Evolutionary conservation across 768 basidiomycete species (phyloP).

Genomic region (Boletus subcaerulescens): DNA sequence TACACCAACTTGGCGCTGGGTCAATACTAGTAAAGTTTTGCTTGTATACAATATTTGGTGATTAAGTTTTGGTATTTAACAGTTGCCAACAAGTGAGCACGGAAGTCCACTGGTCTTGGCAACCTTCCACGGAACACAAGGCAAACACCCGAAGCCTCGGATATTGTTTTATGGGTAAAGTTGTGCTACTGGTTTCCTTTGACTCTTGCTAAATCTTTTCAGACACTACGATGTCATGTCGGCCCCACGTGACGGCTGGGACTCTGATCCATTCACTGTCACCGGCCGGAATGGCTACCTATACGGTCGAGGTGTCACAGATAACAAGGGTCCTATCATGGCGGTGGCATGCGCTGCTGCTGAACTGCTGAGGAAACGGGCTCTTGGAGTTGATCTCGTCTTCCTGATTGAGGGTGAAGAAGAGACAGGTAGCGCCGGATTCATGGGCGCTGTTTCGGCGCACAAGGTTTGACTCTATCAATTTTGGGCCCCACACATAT

Average conservation of each 20-base stretch:
- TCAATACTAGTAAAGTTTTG: conserved; percentile 58
- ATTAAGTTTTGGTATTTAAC: not conserved
- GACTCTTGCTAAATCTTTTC: not conserved
- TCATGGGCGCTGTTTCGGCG: conserved; percentile 68
- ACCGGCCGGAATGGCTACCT: conserved; percentile 84
- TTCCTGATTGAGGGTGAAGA: conserved; percentile 96
- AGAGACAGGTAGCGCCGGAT: conserved; percentile 89
- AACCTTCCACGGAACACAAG: conserved; percentile 73
- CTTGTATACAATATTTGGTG: not conserved
- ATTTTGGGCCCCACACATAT: not conserved
- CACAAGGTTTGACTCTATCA: conserved; percentile 56
- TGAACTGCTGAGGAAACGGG: conserved; percentile 65
- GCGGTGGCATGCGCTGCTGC: conserved; percentile 90
- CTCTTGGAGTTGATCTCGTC: conserved; percentile 82
- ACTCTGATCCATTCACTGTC: conserved; percentile 78
- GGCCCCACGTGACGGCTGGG: conserved; percentile 73
- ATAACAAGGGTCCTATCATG: conserved; percentile 94
- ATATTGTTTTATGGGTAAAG: conserved; percentile 87
- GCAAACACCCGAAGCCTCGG: conserved; percentile 58
- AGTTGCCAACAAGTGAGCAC: conserved; percentile 77
- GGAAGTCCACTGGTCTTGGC: conserved; percentile 88
- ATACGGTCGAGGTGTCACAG: conserved; percentile 88
- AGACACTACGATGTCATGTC: conserved; percentile 98
- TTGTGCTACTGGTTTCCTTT: not conserved
- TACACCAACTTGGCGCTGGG: conserved; percentile 84